Evolutionary conservation across 148 eudicot genomes (phyloP), one percentile per base, ranked within the genome.

Genomic region (Spergularia bocconei): DNA sequence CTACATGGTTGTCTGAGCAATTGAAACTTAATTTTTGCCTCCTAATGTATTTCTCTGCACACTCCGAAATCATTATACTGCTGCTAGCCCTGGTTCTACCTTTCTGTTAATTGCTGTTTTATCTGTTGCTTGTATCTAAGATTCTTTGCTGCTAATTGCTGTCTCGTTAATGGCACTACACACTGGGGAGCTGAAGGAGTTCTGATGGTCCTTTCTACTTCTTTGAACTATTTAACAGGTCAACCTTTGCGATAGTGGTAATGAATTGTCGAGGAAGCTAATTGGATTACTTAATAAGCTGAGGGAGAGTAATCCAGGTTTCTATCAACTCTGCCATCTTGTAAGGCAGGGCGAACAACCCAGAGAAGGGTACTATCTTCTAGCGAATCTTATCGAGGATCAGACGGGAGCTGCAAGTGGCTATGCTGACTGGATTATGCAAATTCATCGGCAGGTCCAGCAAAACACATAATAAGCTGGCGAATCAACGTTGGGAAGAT

Each of bases 301-400:
- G 82, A 87, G 98, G 77, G 86, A 88, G 80, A 83, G 79, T 71
- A 89, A 91, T 58, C 88, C 82, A 53, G 87, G 93, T 39, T 89
- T 86, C 80, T 92, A 84, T 87, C 98, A 91, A 84, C 86, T 91
- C 39, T 88, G 91, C 75, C 91, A 92, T 79, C 84, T 96, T 79
- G 94, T 92, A 80, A 86, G 94, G 80, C 99, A 92, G 86, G 97
- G 99, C 44, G 98, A 92, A 80, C 99, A 95, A 78, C 98, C 99
- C 13, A 79, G 93, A 78, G 99, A 96, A 89, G 94, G 97, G 55
- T 87, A 82, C 80, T 92, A 87, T 83, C 84, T 92, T 65, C 93
- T 96, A 53, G 73, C 86, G 73, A 91, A 91, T 82, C 88, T 96
- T 47, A 84, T 96, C 8, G 99, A 96, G 85, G 99, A 96, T 84